Percentiles rank a stretch among this genome's conserved stretches.
These are phyloP conservation scores for Xylaria nigripes DNA, from an alignment of 495 filamentous ascomycete species.

Conservation along the genomic window DNA sequence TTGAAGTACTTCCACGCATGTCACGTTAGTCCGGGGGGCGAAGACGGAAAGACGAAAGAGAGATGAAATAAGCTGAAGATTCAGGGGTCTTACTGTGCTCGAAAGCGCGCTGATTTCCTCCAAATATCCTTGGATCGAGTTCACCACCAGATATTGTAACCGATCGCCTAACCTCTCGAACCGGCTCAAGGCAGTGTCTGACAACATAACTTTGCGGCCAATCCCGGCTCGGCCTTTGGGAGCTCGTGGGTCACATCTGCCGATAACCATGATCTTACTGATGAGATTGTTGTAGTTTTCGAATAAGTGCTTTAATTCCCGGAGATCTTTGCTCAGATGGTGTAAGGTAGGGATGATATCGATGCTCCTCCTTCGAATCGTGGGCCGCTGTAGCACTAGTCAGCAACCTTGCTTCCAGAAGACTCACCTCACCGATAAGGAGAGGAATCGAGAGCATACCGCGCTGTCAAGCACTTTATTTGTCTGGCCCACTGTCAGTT, in stretches of 20 bases:
- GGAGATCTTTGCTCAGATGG: constrained; percentile 60
- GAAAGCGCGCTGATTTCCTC: constrained; percentile 72
- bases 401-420: background rate
- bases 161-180: constrained; percentile 72
- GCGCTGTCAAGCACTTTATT: constrained; percentile 22
- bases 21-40: background rate
- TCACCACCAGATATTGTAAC: constrained; percentile 69
- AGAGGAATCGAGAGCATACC: constrained; percentile 12
- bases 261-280: constrained; percentile 42
- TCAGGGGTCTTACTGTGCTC: constrained; percentile 39
- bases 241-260: constrained; percentile 27
- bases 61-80: background rate
- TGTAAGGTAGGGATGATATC: constrained; percentile 36
- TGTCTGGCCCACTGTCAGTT: constrained; percentile 15
- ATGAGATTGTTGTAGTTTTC: constrained; percentile 74
- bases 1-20: constrained; percentile 63
- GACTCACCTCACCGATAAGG: no score
- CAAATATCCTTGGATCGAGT: constrained; percentile 70
- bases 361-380: constrained; percentile 22
- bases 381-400: constrained; percentile 16
- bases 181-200: constrained; percentile 56
- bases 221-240: constrained; percentile 12
- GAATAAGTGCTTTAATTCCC: constrained; percentile 70
- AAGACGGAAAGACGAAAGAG: background rate
- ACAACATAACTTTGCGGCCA: constrained; percentile 49